A percentile compares a stretch with the other conserved stretches of the same genome.
Conservation (phyloP, 805 yeast species). For the Saccharomycopsis synnaedendra region DNA sequence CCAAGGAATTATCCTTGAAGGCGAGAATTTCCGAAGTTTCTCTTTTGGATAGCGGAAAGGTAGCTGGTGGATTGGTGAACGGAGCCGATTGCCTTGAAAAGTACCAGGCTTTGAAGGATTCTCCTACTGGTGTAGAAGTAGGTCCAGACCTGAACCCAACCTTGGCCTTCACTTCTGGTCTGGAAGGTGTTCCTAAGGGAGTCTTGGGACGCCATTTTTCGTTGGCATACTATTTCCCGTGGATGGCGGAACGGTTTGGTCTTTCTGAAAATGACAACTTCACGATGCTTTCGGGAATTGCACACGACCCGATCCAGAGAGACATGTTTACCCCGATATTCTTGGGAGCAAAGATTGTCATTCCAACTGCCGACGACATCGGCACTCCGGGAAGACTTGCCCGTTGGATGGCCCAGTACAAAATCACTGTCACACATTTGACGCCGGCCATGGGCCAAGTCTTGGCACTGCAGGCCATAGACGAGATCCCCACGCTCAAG, state of each 20-base stretch:
- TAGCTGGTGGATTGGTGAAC: conserved; percentile 41
- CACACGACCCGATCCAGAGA: conserved; percentile 98
- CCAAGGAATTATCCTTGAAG: conserved; percentile 58
- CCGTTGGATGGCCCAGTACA: conserved; percentile 88
- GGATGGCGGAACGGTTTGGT: conserved; percentile 89
- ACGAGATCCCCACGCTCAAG: conserved; percentile 74
- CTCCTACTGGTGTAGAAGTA: conserved; percentile 78
- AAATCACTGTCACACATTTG: conserved; percentile 92
- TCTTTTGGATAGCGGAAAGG: conserved; percentile 62
- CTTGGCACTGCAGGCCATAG: conserved; percentile 87
- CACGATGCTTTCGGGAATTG: conserved; percentile 97
- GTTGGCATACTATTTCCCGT: conserved; percentile 92
- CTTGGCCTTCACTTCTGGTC: conserved; percentile 90
- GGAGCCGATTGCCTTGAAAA: conserved; percentile 27
- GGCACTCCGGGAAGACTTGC: conserved; percentile 98
- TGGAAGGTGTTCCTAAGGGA: conserved; percentile 98
- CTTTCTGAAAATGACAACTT: conserved; percentile 73
- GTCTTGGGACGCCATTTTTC: conserved; percentile 97
- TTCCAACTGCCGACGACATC: conserved; percentile 94
- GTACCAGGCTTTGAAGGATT: conserved; percentile 34
- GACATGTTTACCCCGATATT: conserved; percentile 98
- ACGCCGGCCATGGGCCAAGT: conserved; percentile 99
- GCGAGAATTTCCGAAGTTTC: conserved; percentile 70
- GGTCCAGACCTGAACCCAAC: conserved; percentile 99
- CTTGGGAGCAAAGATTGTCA: conserved; percentile 84